Conservation (phyloP, 140 eudicot species). For the Oenanthe javanica region DNA sequence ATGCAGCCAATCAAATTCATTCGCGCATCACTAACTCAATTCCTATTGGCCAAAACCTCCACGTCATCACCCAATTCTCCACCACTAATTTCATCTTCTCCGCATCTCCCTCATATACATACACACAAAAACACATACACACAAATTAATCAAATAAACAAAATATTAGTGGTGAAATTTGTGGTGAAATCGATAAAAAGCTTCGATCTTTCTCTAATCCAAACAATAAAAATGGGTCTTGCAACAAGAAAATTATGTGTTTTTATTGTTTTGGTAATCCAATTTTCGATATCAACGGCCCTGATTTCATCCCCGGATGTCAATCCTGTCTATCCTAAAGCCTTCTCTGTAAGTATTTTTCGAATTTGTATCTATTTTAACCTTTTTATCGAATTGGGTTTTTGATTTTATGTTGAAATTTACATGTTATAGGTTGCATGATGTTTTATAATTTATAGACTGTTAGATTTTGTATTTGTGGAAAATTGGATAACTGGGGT, state of each 20-base stretch:
- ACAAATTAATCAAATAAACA: not conserved
- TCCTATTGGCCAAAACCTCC: slow-evolving; percentile 3
- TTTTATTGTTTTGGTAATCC: slow-evolving; percentile 17
- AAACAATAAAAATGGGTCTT: slow-evolving; percentile 8
- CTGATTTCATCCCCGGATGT: slow-evolving; percentile 39
- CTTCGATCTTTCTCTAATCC: not conserved
- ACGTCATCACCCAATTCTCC: slow-evolving; percentile 7
- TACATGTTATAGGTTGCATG: no score
- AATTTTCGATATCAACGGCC: slow-evolving; percentile 36
- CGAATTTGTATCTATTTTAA: not conserved
- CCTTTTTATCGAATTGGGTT: not conserved
- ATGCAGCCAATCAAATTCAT: slow-evolving; percentile 6
- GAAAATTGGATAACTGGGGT: no score
- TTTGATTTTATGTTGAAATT: not conserved
- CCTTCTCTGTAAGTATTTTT: slow-evolving; percentile 54
- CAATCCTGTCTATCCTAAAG: slow-evolving; percentile 53
- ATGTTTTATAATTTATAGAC: not conserved
- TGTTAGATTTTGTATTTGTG: not conserved
- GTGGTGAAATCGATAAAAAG: not conserved
- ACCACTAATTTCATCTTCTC: not conserved
- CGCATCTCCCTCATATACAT: not conserved
- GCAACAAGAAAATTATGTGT: not conserved
- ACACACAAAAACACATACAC: not conserved
- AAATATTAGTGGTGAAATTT: not conserved
- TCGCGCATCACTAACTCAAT: slow-evolving; percentile 3